Base-by-base conservation (phyloP, 2,329 filamentous ascomycete genomes). In the Aspergillus costaricaensis region DNA sequence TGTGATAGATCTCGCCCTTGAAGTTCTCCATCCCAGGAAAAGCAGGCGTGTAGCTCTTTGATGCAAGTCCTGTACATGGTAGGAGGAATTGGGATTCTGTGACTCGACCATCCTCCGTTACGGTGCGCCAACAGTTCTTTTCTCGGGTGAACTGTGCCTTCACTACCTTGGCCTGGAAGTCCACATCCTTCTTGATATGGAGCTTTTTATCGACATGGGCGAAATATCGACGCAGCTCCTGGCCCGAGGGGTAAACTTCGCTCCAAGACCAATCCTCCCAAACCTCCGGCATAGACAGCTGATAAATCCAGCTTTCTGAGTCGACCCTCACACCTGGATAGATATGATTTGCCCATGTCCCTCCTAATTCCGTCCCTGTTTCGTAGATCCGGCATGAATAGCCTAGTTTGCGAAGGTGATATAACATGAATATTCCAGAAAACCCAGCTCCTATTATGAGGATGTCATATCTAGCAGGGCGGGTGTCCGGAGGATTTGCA, bases 1-100 rank as follows among this genome's bases (percentile, higher is more conserved):
- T 83, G 66, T 88, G 85, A 47, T 85, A 76, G 5, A 86, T 71
- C 5, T 72, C 68, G 7, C 85, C 85, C 57, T 79, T 72, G 73
- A 85, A 88, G 5, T 56, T 61, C 10, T 74, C 68, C n/a, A 69
- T 7, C 1, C 80, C 81, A 0, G 68, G 61, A 65, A 70, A 77
- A 2, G 70, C 65, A 0, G 81, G 80, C 27, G 79, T 73, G 60
- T 82, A 76, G 0, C 72, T 68, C 66, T 80, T 80, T 21, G 78
- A 72, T 0, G 77, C 23, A 76, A 71, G 2, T 83, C 81, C 83
- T 1, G 77, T 77, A 12, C 78, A 77, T 7, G 76, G 67, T 23
- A 85, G 61, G 4, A 85, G 71, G 63, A 77, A 84, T 21, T 73
- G 77, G 15, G 75, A 71, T 8, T 69, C 73, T 3, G 74, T 76